Base-by-base conservation (phyloP, 345 rosid genomes). In the Murraya paniculata region DNA sequence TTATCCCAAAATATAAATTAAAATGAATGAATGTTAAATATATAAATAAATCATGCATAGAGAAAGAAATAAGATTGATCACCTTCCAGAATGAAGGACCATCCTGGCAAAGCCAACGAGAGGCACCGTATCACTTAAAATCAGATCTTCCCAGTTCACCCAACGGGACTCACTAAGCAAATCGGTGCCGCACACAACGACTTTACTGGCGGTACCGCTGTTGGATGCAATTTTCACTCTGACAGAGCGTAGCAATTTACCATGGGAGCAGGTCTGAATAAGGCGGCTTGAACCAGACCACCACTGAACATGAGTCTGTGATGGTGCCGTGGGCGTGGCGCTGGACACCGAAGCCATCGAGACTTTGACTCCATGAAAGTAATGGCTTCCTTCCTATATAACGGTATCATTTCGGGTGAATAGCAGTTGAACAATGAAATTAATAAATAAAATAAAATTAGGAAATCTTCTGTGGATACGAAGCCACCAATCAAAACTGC, bases 81-180 rank as follows among this genome's bases (percentile, higher is more conserved):
- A 28, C 77, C 64, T 74, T 61, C 58, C 21, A 21, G 77, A 74
- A 28, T 74, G 77, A 28, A 74, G 77, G 21, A 74, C 28, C 77
- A 74, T 74, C 19, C 69, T 41, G 31, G 41, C 69, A 5, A 74
- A 41, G 1, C 77, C 77, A 39, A 61, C 58, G 0, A 74, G 68
- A 9, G 77, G 77, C 41, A 41, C 69, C 10, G 59, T 39, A 27
- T 74, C 77, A 5, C 27, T 28, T 39, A 41, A 21, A 4, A 74
- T 74, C 69, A 61, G 69, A 74, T 74, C 77, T 25, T 62, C 77
- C 68, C 68, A 74, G 55, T 62, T 22, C 8, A 62, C 9, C 38
- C 0, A 21, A 14, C 27, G 59, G 28, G 69, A 28, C 41, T 38
- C 28, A 19, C 58, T 41, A 9, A 61, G 9, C 69, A 45, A 41